A percentile compares a stretch with the other conserved stretches of the same genome.
These are phyloP conservation scores for Allium sativum DNA, from an alignment of 106 monocot genomes.

Conservation along the genomic window DNA sequence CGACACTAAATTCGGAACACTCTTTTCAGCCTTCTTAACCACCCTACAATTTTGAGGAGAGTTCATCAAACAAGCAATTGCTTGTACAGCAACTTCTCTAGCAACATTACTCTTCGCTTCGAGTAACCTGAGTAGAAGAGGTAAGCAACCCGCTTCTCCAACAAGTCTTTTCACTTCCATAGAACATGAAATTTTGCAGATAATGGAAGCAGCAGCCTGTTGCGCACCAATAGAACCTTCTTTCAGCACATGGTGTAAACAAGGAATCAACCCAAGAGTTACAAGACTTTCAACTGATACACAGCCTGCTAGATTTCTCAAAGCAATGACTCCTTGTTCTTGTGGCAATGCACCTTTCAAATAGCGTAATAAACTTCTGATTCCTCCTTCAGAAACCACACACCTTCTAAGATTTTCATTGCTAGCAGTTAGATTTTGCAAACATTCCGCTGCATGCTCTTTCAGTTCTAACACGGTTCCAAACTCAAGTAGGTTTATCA, in stretches of 20 bases:
- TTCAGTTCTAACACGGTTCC: slow-evolving; percentile 39
- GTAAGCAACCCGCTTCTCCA: slow-evolving; percentile 46
- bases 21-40: slow-evolving; percentile 51
- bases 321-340: slow-evolving; percentile 52
- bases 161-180: slow-evolving; percentile 47
- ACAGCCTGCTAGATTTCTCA: slow-evolving; percentile 48
- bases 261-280: slow-evolving; percentile 42
- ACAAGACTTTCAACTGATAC: slow-evolving; percentile 29
- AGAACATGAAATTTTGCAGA: slow-evolving; percentile 42
- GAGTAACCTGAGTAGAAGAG: slow-evolving; percentile 44
- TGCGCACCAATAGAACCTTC: slow-evolving; percentile 57
- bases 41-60: slow-evolving; percentile 45
- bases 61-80: slow-evolving; percentile 44
- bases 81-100: slow-evolving; percentile 62
- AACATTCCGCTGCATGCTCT: slow-evolving; percentile 64
- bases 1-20: slow-evolving; percentile 68
- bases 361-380: slow-evolving; percentile 40
- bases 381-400: slow-evolving; percentile 53
- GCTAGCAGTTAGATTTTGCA: slow-evolving; percentile 57
- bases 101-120: slow-evolving; percentile 40
- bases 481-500: slow-evolving; percentile 47
- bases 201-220: slow-evolving; percentile 41
- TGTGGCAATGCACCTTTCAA: slow-evolving; percentile 53
- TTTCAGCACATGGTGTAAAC: slow-evolving; percentile 42
- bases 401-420: slow-evolving; percentile 53